Evolutionary conservation across 2,329 filamentous ascomycete species (phyloP), one percentile per base, ranked within the genome.

Genomic region (Dissoconium aciculare): DNA sequence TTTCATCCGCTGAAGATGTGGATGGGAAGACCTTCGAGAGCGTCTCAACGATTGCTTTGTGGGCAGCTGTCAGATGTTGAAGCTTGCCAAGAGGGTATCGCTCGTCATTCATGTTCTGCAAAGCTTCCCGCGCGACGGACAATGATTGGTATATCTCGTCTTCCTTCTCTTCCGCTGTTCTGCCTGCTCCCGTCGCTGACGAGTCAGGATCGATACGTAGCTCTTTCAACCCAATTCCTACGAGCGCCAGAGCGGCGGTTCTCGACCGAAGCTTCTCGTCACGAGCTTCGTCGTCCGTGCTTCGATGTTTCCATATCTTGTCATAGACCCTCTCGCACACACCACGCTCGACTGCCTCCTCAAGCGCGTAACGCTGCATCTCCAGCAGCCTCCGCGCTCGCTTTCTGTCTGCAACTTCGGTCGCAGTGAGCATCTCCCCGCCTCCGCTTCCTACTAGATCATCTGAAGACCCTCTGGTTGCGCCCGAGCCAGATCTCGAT

Each of bases 211-310:
- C 77, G 32, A 92, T 69, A 3, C 83, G 80, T 8, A 98, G 63
- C 49, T 98, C 89, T 38, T 72, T 74, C 31, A 89, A 62, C 3
- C 83, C 81, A 48, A 98, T 94, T 1, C 84, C 87, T 11, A 98
- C 82, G n/a, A 98, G 63, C 3, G 78, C 71, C 26, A 98, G 60
- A 1, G 89, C 84, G 12, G 87, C 87, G 2, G 85, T 94, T 48
- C 92, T 89, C 6, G 89, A 98, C 16, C 89, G 73, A 30, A 98
- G 64, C 52, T 92, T 94, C 47, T 92, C 85, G 51, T 98, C 89
- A 48, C 87, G 72, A 9, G 89, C 85, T 55, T 94, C 87, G 50
- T 98, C 89, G 47, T 95, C 76, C 0, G 87, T 92, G 51, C 69
- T 89, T 36, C 78, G 73, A 53, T 98, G 89, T 27, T 84, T 74